Conservation (phyloP, 371 early-diverging fungal species). For the Capillidium rhysosporum region DNA sequence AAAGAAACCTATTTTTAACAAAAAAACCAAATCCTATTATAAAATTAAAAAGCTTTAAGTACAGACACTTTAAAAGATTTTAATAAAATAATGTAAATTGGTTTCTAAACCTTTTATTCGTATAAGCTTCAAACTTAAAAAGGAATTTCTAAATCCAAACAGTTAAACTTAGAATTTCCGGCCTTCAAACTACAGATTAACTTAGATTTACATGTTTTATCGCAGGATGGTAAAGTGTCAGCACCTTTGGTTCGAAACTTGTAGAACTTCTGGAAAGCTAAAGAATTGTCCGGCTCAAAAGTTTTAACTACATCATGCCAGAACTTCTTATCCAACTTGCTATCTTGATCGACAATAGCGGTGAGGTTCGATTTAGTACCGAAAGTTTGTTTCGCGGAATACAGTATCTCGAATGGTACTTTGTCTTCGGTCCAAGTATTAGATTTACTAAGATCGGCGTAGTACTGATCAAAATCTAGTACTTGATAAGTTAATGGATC, state of each 20-base stretch:
- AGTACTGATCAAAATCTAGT: constrained; percentile 6
- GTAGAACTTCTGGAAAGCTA: background rate
- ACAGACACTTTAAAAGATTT: no score
- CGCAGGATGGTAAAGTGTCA: background rate
- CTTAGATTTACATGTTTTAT: background rate
- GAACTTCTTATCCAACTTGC: background rate
- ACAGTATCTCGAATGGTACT: background rate
- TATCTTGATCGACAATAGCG: background rate
- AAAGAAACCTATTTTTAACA: no score
- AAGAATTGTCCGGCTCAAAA: background rate
- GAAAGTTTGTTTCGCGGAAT: background rate
- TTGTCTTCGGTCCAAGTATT: background rate
- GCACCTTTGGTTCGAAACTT: background rate
- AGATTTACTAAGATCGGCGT: background rate
- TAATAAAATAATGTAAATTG: no score
- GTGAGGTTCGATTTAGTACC: no score
- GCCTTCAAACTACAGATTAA: background rate
- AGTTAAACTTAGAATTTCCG: background rate
- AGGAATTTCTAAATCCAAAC: background rate
- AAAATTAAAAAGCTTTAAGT: no score
- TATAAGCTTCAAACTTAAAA: no score
- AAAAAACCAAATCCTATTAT: no score
- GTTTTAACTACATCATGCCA: background rate
- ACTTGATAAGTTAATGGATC: constrained; percentile 6
- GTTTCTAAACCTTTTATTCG: no score